Percentiles rank a stretch among this genome's conserved stretches.
phyloP scores from a whole-genome alignment of 83 land plant species.

The Larix sibirica region DNA sequence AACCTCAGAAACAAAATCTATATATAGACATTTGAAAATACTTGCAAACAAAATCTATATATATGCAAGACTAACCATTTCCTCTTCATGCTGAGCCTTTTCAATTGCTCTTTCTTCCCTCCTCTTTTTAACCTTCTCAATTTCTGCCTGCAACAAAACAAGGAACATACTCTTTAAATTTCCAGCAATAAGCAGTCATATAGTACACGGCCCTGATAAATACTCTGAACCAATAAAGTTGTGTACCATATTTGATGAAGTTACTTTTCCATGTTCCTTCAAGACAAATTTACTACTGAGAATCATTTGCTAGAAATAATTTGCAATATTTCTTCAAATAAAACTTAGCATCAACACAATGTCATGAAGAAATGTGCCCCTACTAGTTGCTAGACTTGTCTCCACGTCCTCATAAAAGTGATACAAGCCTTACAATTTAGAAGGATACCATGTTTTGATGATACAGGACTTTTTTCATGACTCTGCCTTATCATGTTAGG shows the following conservation, averaged over 20 bases:
- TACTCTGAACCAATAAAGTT: background rate
- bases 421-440: background rate
- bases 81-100: slow-evolving; percentile 97
- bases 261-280: background rate
- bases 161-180: background rate
- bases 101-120: slow-evolving; percentile 97
- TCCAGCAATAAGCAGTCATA: background rate
- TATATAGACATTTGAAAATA: background rate
- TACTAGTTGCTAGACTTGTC: background rate
- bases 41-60: no score
- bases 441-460: background rate
- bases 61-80: slow-evolving; percentile 61
- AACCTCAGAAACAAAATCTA: slow-evolving; percentile 1
- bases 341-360: background rate
- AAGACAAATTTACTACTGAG: background rate
- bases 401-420: no score
- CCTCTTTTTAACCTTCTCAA: slow-evolving; percentile 98
- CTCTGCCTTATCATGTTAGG: background rate
- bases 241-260: background rate
- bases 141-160: slow-evolving; percentile 68
- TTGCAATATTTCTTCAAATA: background rate
- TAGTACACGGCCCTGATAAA: background rate
- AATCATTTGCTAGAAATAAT: background rate
- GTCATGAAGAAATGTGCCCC: background rate
- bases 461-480: background rate